Evolutionary conservation across 495 filamentous ascomycete genomes (phyloP), one percentile per base, ranked within the genome.

Genomic region (Saxispiralis lemnorum): DNA sequence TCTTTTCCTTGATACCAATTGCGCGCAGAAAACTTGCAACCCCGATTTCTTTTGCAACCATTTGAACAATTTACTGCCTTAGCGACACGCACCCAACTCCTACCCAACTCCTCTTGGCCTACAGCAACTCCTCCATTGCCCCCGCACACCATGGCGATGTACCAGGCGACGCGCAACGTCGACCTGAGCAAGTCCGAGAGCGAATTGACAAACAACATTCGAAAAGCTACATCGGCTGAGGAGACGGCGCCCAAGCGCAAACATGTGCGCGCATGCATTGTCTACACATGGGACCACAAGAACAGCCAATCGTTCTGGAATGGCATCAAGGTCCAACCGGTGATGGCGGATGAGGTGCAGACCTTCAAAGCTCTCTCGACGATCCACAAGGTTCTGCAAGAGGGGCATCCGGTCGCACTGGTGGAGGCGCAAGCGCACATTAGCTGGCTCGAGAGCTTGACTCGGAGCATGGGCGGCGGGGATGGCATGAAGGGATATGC

Each of bases 221-320:
- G 80, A 59, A 97, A 97, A 66, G 89, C 89, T 14, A 97, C 89
- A 21, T 49, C 50, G 16, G 43, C 49, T 37, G 50, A 53, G 11
- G 50, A 53, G 38, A 49, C 50, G 6, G 50, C 50, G 31, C 50
- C 50, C 17, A 53, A 53, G 38, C 45, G 78, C 51, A 97, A 97
- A 64, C 89, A 97, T 85, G 89, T 97, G 47, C 80, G 89, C 46
- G 85, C 81, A 56, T 93, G 84, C 59, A 97, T 97, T 59, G 87
- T 97, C 35, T 96, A 97, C 60, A 96, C 89, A 44, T 97, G 89
- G 89, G 89, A 97, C 66, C 86, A 96, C 69, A 95, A 95, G 66
- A 92, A 83, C 49, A 94, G 88, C 34, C 70, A 76, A 53, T 84
- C 85, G 54, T 97, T 97, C 66, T 97, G 89, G 89, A 76, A 82